A percentile compares a stretch with the other conserved stretches of the same genome.
phyloP scores from a whole-genome alignment of 1,284 basidiomycete genomes.

The Ceraceosorus guamensis region DNA sequence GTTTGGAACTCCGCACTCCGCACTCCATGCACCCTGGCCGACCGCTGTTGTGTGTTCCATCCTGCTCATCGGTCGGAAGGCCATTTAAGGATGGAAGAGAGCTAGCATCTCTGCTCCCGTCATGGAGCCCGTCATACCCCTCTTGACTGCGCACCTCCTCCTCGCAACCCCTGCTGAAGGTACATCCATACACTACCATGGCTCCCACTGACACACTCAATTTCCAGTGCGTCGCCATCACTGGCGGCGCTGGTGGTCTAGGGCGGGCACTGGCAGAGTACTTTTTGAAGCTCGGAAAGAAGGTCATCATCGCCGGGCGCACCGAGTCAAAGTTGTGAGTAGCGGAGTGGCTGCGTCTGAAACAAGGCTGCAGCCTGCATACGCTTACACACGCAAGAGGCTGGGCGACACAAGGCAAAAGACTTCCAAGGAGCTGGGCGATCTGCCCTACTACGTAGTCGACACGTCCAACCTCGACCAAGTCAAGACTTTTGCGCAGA shows the following conservation, averaged over 20 bases:
- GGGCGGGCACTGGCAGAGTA: slow-evolving; percentile 49
- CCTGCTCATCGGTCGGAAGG: too few species aligned
- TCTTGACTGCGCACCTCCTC: not conserved
- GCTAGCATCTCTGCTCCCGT: too few species aligned
- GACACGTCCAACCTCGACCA: slow-evolving; percentile 46
- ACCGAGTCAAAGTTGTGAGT: slow-evolving; percentile 46
- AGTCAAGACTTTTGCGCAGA: slow-evolving; percentile 40
- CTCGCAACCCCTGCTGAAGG: too few species aligned
- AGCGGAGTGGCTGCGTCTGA: too few species aligned
- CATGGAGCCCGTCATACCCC: too few species aligned
- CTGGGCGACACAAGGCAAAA: too few species aligned
- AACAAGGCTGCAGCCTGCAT: too few species aligned
- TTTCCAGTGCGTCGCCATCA: slow-evolving; percentile 40
- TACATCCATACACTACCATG: slow-evolving; percentile 4
- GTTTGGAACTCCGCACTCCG: too few species aligned
- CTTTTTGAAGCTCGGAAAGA: slow-evolving; percentile 46
- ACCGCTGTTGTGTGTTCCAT: too few species aligned
- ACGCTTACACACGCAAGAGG: too few species aligned
- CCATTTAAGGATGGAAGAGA: too few species aligned
- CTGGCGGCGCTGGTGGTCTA: slow-evolving; percentile 35
- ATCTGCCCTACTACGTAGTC: slow-evolving; percentile 47
- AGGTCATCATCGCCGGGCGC: slow-evolving; percentile 49
- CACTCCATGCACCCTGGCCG: too few species aligned
- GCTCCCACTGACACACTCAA: slow-evolving; percentile 24
- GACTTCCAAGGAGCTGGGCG: slow-evolving; percentile 42